A percentile compares a stretch with the other conserved stretches of the same genome.
Conservation (phyloP, 1,284 basidiomycete genomes). For the Pascua guehoae region DNA sequence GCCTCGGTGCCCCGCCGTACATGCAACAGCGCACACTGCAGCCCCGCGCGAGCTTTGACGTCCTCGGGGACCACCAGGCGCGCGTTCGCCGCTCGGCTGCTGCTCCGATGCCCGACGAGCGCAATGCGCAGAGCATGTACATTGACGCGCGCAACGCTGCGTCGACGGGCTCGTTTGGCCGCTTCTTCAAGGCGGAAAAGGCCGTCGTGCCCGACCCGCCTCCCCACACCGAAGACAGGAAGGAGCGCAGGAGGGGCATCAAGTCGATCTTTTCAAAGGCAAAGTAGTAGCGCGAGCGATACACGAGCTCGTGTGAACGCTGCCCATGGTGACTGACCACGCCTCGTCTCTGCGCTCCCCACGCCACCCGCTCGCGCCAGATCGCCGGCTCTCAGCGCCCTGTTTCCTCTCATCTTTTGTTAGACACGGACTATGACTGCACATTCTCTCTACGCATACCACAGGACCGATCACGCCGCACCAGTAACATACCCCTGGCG, state of each 20-base stretch:
- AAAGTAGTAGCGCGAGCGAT: not conserved
- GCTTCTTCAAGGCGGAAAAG: conserved; percentile 12
- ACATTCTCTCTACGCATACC: not conserved
- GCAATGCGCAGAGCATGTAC: conserved; percentile 32
- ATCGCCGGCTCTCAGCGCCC: not conserved
- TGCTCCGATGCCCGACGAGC: not conserved
- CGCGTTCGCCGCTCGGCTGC: conserved; percentile 14
- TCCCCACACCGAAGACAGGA: conserved; percentile 10
- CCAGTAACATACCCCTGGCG: too few relatives aligned
- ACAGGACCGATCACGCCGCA: not conserved
- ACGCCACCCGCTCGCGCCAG: not conserved
- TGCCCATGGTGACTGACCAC: not conserved
- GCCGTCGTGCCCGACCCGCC: not conserved
- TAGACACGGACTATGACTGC: not conserved
- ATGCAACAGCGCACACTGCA: conserved; percentile 12
- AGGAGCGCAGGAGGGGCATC: conserved; percentile 20
- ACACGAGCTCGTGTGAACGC: not conserved
- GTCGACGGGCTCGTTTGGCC: conserved; percentile 24
- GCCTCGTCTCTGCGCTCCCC: not conserved
- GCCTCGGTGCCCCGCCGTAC: not conserved
- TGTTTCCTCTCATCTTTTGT: not conserved
- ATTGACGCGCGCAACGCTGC: conserved; percentile 21
- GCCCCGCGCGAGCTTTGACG: conserved; percentile 21
- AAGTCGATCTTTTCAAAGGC: conserved; percentile 19
- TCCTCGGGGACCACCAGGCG: conserved; percentile 6